Evolutionary conservation across 2,329 filamentous ascomycete species (phyloP), one percentile per base, ranked within the genome.

Genomic region (Fusarium neocosmosporiellum): DNA sequence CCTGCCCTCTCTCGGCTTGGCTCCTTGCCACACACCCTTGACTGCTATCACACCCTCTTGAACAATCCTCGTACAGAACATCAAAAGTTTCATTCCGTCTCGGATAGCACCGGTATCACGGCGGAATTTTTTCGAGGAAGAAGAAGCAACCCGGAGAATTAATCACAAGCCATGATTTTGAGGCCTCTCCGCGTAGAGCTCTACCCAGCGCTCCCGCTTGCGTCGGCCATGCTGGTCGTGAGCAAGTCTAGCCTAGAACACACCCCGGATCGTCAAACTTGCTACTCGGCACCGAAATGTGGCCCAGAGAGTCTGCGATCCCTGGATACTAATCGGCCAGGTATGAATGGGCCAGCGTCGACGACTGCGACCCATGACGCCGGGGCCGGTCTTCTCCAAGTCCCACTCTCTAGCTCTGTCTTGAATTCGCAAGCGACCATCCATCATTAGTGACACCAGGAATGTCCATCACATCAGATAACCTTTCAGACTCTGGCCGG

Each of bases 301-400:
- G 11, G 22, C 16, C 36, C 22, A 46, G 36, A 39, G 39, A 34
- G 55, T 33, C 20, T 37, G 24, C 34, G 20, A 14, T 50, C 41
- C 34, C 16, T 37, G 59, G 31, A 53, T 59, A 48, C 39, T 63
- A 68, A 66, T 53, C 20, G 33, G 63, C 41, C 18, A 63, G 39
- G 27, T 36, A 59, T 53, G 48, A 64, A 57, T 57, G 29, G 33
- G 36, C 41, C 31, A 63, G 27, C 48, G 50, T 67, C 69, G 34
- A 62, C 20, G 24, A 71, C 22, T 60, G 64, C 27, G 68, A 63
- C 71, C 67, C 67, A 74, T 74, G 71, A 73, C 65, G 54, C 59
- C 59, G 59, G 67, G 41, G 57, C 59, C 62, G 48, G 27, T 27
- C 37, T 57, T 59, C 63, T 41, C 36, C 55, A 54, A 37, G 60